Evolutionary conservation across 2,329 filamentous ascomycete genomes (phyloP).

Genomic region (Boeremia exigua): DNA sequence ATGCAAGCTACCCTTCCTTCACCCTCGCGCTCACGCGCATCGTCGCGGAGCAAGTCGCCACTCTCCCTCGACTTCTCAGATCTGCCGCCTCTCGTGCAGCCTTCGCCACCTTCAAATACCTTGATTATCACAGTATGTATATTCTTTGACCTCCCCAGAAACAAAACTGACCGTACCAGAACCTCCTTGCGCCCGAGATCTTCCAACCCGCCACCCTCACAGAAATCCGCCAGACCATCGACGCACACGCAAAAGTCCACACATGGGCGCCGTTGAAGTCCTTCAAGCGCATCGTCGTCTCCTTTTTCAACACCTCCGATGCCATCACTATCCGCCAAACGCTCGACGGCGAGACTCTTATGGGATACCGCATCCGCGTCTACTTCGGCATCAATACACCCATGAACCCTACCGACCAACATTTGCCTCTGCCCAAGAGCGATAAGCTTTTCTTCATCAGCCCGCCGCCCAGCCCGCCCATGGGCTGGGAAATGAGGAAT

Average conservation of each 20-base stretch:
- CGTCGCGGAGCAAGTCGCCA: conserved; percentile 50
- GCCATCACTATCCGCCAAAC: conserved; percentile 74
- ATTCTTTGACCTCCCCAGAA: neutral
- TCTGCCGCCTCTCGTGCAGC: conserved; percentile 71
- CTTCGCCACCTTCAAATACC: conserved; percentile 81
- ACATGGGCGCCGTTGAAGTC: conserved; percentile 82
- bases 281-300: conserved; percentile 80
- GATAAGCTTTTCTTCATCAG: conserved; percentile 71
- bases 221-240: conserved; percentile 74
- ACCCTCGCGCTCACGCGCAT: conserved; percentile 44
- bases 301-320: conserved; percentile 73
- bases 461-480: conserved; percentile 67
- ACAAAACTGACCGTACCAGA: conserved; percentile 49
- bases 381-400: conserved; percentile 50
- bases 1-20: conserved; percentile 42
- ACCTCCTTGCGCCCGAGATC: conserved; percentile 74
- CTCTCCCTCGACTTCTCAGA: conserved; percentile 77
- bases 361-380: conserved; percentile 62
- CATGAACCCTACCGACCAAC: conserved; percentile 48
- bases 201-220: conserved; percentile 77
- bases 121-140: conserved; percentile 72
- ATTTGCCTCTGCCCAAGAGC: conserved; percentile 57
- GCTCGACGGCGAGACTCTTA: conserved; percentile 75
- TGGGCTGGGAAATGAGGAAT: conserved; percentile 68
- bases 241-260: conserved; percentile 72